Evolutionary conservation across 495 filamentous ascomycete species (phyloP).

Genomic region (Elasticomyces elasticus): DNA sequence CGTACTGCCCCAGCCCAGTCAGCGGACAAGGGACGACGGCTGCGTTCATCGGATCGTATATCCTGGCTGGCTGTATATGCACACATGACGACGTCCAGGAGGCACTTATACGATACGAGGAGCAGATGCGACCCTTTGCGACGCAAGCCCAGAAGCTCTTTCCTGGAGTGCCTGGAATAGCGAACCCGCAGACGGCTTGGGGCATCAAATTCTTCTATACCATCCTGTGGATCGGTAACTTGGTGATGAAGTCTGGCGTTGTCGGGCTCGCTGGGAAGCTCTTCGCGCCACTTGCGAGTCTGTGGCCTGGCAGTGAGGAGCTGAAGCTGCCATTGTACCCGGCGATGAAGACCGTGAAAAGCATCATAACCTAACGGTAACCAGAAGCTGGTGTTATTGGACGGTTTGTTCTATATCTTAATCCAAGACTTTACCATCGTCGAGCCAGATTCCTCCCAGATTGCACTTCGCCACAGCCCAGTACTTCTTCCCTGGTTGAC

Average conservation of each 20-base stretch:
- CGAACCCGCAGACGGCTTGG: slow-evolving; percentile 10
- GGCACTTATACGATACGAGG: slow-evolving; percentile 14
- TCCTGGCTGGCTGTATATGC: slow-evolving; percentile 28
- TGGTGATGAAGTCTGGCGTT: neutral
- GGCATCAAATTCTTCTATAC: neutral
- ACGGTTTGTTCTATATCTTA: too few relatives aligned
- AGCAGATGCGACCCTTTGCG: slow-evolving; percentile 15
- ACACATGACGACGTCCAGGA: slow-evolving; percentile 6
- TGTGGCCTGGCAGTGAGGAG: too few relatives aligned
- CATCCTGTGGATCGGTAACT: neutral
- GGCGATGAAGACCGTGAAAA: too few relatives aligned
- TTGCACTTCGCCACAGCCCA: too few relatives aligned
- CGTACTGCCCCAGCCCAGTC: slow-evolving; percentile 19
- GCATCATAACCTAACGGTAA: too few relatives aligned
- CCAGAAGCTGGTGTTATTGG: too few relatives aligned
- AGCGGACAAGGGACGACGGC: slow-evolving; percentile 27
- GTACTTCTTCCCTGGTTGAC: too few relatives aligned
- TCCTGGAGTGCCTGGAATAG: slow-evolving; percentile 13
- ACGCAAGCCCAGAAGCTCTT: slow-evolving; percentile 7
- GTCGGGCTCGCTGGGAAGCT: too few relatives aligned
- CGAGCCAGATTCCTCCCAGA: too few relatives aligned
- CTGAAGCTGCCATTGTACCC: too few relatives aligned
- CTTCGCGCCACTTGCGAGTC: too few relatives aligned
- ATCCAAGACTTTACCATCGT: too few relatives aligned
- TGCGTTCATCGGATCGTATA: slow-evolving; percentile 25